These are phyloP conservation scores for Trapa bicornis DNA, from an alignment of 345 rosid genomes.

Conservation along the genomic window DNA sequence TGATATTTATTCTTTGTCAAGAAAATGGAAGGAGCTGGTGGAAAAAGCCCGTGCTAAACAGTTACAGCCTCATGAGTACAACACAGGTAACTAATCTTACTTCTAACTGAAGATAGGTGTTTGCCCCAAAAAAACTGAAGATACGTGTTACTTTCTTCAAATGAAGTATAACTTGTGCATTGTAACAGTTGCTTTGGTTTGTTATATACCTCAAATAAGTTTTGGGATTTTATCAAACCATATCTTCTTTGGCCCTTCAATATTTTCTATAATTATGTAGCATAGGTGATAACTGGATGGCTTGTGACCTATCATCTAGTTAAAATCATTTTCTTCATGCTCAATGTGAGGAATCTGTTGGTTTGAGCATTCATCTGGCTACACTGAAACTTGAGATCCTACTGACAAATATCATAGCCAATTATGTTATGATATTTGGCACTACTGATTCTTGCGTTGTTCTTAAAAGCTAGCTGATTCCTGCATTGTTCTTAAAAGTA, in stretches of 20 bases:
- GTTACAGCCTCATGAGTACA: slow-evolving; percentile 87
- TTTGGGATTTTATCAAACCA: background rate
- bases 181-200: background rate
- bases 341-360: background rate
- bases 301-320: background rate
- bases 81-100: slow-evolving; percentile 36
- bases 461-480: background rate
- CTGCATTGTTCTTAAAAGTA: background rate
- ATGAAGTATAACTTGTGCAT: background rate
- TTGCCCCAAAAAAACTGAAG: background rate
- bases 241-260: background rate
- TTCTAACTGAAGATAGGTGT: background rate
- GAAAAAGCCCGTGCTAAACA: slow-evolving; percentile 93
- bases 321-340: background rate
- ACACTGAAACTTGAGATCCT: background rate
- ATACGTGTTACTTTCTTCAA: background rate
- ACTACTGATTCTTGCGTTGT: too few relatives aligned
- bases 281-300: background rate
- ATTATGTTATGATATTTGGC: background rate
- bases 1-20: slow-evolving; percentile 82
- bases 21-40: slow-evolving; percentile 96
- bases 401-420: background rate
- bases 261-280: background rate
- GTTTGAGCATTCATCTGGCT: background rate
- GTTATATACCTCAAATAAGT: background rate